Evolutionary conservation across 2,329 filamentous ascomycete species (phyloP).

Genomic region (Lasiodiplodia sp.): DNA sequence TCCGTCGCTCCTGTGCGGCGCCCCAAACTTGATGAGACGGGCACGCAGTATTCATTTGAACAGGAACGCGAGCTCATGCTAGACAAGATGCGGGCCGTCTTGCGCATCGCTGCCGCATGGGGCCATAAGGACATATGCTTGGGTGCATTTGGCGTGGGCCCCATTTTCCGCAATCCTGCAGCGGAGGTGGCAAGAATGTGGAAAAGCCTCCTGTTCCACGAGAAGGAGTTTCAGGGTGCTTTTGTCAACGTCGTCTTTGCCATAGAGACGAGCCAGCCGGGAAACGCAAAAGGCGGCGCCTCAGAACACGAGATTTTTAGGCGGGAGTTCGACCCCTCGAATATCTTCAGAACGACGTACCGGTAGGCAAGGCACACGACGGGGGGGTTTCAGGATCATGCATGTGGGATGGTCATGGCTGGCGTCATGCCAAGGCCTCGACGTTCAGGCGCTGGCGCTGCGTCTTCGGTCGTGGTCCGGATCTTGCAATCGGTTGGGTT

Average conservation of each 20-base stretch:
- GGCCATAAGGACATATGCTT: slow-evolving; percentile 51
- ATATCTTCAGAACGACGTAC: slow-evolving; percentile 47
- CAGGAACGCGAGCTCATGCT: slow-evolving; percentile 75
- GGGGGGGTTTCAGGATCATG: not conserved
- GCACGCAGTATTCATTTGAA: slow-evolving; percentile 74
- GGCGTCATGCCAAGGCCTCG: slow-evolving; percentile 21
- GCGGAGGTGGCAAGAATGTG: slow-evolving; percentile 54
- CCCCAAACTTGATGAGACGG: slow-evolving; percentile 74
- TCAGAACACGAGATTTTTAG: slow-evolving; percentile 52
- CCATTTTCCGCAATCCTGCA: slow-evolving; percentile 54
- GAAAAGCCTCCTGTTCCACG: slow-evolving; percentile 52
- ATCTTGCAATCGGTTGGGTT: slow-evolving; percentile 14
- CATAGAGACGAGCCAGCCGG: slow-evolving; percentile 49
- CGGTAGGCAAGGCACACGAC: slow-evolving; percentile 31
- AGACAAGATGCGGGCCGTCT: slow-evolving; percentile 74
- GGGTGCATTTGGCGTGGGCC: slow-evolving; percentile 54
- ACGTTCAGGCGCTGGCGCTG: slow-evolving; percentile 23
- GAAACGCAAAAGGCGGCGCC: slow-evolving; percentile 41
- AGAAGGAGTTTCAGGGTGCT: slow-evolving; percentile 53
- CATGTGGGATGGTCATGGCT: not conserved
- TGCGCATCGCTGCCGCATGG: slow-evolving; percentile 68
- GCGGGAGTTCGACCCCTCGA: slow-evolving; percentile 47
- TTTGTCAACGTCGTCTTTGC: slow-evolving; percentile 56
- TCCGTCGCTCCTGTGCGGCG: slow-evolving; percentile 75
- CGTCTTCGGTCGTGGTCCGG: slow-evolving; percentile 19